A percentile compares a stretch with the other conserved stretches of the same genome.
phyloP scores from a whole-genome alignment of 2,329 filamentous ascomycete species.

The Colletotrichum melonis region DNA sequence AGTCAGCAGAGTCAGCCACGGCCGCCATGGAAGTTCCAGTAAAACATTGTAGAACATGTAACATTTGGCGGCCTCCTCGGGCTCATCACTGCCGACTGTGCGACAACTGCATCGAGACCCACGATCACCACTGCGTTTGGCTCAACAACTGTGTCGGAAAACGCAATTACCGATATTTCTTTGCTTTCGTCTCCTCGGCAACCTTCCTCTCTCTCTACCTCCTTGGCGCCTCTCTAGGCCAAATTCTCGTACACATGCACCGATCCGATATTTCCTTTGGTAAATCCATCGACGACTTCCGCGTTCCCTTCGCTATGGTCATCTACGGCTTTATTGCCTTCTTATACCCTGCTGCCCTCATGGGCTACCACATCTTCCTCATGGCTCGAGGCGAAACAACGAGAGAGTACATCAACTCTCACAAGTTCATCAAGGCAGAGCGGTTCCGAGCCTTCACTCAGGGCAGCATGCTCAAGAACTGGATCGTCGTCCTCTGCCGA shows the following conservation, averaged over 20 bases:
- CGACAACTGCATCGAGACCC: conserved; percentile 96
- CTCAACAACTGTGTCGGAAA: conserved; percentile 98
- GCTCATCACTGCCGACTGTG: conserved; percentile 97
- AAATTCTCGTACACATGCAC: conserved; percentile 79
- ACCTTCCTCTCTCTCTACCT: conserved; percentile 83
- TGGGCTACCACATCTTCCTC: conserved; percentile 90
- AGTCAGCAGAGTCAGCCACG: conserved; percentile 78
- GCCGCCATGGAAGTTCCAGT: conserved; percentile 98
- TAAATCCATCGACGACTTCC: conserved; percentile 74
- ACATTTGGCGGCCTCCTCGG: conserved; percentile 95
- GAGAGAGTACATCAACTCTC: conserved; percentile 93
- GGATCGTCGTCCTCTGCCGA: conserved; percentile 82
- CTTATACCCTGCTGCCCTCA: conserved; percentile 85
- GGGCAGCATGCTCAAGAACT: conserved; percentile 80
- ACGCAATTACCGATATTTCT: conserved; percentile 98
- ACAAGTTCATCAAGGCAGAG: conserved; percentile 94
- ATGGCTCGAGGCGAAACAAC: conserved; percentile 94
- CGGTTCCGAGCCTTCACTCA: conserved; percentile 92
- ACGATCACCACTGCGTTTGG: conserved; percentile 99
- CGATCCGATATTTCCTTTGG: conserved; percentile 75
- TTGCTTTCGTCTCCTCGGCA: conserved; percentile 86
- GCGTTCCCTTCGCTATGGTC: conserved; percentile 88
- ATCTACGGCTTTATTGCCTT: conserved; percentile 82
- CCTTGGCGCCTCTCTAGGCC: conserved; percentile 80
- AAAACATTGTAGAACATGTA: conserved; percentile 98